Evolutionary conservation across 352 stramenopile species (phyloP), one percentile per base, ranked within the genome.

Genomic region (Phytophthora boehmeriae): DNA sequence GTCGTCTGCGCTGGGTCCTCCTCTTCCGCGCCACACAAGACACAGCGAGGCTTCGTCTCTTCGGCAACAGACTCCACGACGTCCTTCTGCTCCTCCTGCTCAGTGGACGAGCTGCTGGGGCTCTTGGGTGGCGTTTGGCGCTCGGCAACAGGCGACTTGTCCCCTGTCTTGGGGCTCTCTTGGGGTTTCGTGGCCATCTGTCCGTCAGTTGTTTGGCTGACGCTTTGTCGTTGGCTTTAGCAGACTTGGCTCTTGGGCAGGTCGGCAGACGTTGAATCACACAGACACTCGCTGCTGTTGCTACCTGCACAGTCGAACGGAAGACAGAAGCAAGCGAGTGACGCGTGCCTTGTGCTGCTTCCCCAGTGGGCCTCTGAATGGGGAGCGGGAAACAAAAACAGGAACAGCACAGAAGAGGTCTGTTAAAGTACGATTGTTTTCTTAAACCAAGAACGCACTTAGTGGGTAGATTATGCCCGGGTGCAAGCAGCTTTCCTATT

Each of bases 21-120:
- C 46, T 52, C 61, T 23, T 66, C 59, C 4, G 55, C 30, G 3
- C 64, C 68, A 43, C 71, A 80, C 0, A 80, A 57, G 36, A 75
- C 59, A 47, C 71, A 80, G 25, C 44, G 51, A 25, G 62, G 14
- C 17, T 17, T 44, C 38, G 13, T 44, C 16, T 4, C 9, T 4
- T 20, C 19, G 38, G 14, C 38, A 30, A 30, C 13, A 16, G 38
- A 3, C 38, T 44, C 38, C 38, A 11, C 13, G 14, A 22, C 38
- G 8, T 17, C 13, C 38, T 44, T 14, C 34, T 41, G 11, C 9
- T 41, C 16, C 34, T 41, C 9, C 34, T 14, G 34, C 9, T 14
- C 34, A 19, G 5, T 41, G 4, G 34, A 11, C 5, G 38, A 17
- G 8, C 8, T 44, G 13, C 22, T 8, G 13, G 38, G 13, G 38